Base-by-base conservation (phyloP, 2,329 filamentous ascomycete genomes). In the Tetracladium maxilliforme region DNA sequence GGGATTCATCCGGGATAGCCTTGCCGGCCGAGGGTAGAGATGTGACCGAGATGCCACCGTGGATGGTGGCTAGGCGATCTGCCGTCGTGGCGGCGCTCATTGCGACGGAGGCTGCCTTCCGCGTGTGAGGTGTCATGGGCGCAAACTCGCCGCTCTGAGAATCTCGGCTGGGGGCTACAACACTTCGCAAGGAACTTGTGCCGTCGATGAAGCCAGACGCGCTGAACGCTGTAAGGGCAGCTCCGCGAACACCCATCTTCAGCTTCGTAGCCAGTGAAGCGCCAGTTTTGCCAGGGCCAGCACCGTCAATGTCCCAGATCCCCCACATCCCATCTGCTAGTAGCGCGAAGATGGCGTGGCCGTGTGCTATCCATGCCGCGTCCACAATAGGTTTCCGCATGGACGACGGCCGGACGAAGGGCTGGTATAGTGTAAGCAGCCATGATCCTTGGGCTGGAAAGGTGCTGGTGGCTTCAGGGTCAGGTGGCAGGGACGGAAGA, bases 261-360 rank as follows among this genome's bases (percentile, higher is more conserved):
- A n/a, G 48, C 35, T 59, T 65, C 20, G 52, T 59, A 14, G 67
- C 56, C 4, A 69, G 43, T 1, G 54, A n/a, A n/a, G n/a, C n/a
- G n/a, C n/a, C n/a, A 42, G 30, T 56, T 43, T 23, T 55, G 44
- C 18, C 56, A 43, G 66, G 63, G 19, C 61, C 62, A 16, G 56
- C 56, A 6, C 68, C 65, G 32, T 74, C 66, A 22, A 76, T 56
- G 36, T 76, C 70, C 70, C 70, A 76, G 17, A 76, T 64, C 10
- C 68, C 71, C 71, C 71, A 76, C 41, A 70, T 69, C 6, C 70
- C 71, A 35, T 76, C 71, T 2, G 64, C 62, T 4, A 75, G 49
- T 3, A 76, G 51, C 2, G 57, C 54, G 20, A 76, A 48, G 15
- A 76, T 51, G 5, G 70, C 70, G 23, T 63, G 58, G 7, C 71